Conservation (phyloP, 2,329 filamentous ascomycete species). For the Talaromyces sp. region DNA sequence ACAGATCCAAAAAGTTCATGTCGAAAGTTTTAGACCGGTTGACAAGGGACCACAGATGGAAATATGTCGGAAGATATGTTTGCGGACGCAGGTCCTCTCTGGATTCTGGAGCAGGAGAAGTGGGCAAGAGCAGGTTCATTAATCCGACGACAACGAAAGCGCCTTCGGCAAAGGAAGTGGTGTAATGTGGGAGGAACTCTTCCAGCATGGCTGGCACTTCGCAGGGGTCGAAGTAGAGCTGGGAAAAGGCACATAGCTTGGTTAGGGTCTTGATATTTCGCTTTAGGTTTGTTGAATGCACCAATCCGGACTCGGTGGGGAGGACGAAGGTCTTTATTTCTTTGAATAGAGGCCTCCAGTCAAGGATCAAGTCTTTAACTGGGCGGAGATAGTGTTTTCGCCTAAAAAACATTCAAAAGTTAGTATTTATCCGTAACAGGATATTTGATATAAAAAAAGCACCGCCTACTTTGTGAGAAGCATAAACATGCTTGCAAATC, state of each 20-base stretch:
- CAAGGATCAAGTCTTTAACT: slow-evolving; percentile 79
- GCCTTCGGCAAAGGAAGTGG: slow-evolving; percentile 83
- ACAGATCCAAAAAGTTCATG: slow-evolving; percentile 78
- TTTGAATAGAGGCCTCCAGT: slow-evolving; percentile 90
- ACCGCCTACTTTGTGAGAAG: slow-evolving; percentile 73
- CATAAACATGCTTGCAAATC: slow-evolving; percentile 96
- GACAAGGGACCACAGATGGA: slow-evolving; percentile 93
- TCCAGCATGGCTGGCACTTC: slow-evolving; percentile 78
- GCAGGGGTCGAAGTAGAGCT: slow-evolving; percentile 85
- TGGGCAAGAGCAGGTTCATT: slow-evolving; percentile 83
- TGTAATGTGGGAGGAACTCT: slow-evolving; percentile 81
- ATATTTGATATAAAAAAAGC: not conserved
- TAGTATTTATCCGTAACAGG: not conserved
- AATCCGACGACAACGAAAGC: slow-evolving; percentile 89
- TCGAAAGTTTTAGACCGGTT: slow-evolving; percentile 85
- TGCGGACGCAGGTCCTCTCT: slow-evolving; percentile 75
- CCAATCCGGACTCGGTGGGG: slow-evolving; percentile 68
- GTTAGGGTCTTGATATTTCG: slow-evolving; percentile 68
- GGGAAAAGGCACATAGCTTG: slow-evolving; percentile 84
- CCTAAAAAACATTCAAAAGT: slow-evolving; percentile 40
- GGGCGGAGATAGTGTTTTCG: slow-evolving; percentile 94
- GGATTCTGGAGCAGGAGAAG: slow-evolving; percentile 63
- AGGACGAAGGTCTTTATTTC: slow-evolving; percentile 88
- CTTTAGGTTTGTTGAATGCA: slow-evolving; percentile 58
- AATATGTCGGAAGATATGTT: slow-evolving; percentile 86